Base-by-base conservation (phyloP, 495 filamentous ascomycete genomes). In the Bacidia rubella region DNA sequence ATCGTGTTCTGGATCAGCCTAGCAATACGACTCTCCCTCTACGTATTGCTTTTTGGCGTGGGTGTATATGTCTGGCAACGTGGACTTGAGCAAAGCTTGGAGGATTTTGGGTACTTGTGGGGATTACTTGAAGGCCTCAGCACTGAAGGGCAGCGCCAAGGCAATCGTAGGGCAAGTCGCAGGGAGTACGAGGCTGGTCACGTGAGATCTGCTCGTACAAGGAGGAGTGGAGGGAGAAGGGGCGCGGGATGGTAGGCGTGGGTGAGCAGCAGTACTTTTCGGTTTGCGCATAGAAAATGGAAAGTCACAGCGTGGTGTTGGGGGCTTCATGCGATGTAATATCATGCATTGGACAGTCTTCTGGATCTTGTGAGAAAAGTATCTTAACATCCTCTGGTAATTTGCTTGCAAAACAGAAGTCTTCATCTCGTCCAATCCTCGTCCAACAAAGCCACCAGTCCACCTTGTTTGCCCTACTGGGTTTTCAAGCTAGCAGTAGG, bases 1-100 rank as follows among this genome's bases (percentile, higher is more conserved):
- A 66, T 93, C 49, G 70, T 87, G 61, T 90, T 77, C 64, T 87
- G 86, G 79, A 72, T 85, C n/a, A 62, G 69, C 39, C 60, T 90
- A 44, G 72, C 68, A 4, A 60, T 83, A 51, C 63, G 73, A 25
- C 17, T 87, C 41, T 53, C 74, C 0, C 76, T 86, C 45, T 92
- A 78, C 76, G 73, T 66, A 0, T 55, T 61, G 1, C 26, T 88
- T 11, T 65, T 71, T 17, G 67, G 68, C 0, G 2, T 77, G 1
- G 73, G 66, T 0, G 65, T 73, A 32, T 76, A 76, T 53, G 69
- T 86, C 11, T 90, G 75, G 64, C 72, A 72, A 51, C 66, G 80
- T 11, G 87, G 87, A 0, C 47, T 79, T 52, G 84, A 81, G 62
- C 71, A 74, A 46, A 77, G 76, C 3, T 54, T 73, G 38, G 64